Percentiles rank a stretch among this genome's conserved stretches.
These are phyloP conservation scores for Hortaea werneckii DNA, from an alignment of 2,329 filamentous ascomycete genomes.

Conservation along the genomic window DNA sequence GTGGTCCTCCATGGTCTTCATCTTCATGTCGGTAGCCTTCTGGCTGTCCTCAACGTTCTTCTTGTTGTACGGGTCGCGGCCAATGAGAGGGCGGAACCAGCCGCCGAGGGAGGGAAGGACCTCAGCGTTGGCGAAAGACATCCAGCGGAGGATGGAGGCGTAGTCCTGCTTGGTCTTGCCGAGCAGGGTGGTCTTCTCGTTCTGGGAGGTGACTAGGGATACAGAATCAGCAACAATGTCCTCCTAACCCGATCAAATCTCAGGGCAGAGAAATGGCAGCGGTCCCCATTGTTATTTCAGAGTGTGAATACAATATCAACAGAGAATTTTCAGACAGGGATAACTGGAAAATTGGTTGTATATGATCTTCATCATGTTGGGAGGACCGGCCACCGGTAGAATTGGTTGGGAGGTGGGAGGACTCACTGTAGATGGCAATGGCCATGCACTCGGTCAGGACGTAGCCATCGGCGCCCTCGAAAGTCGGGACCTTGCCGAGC, in stretches of 20 bases:
- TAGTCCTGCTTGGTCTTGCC: constrained; percentile 99
- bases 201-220: constrained; percentile 83
- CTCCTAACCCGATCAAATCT: too few relatives aligned
- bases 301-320: constrained; percentile 83
- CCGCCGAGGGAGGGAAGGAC: constrained; percentile 60
- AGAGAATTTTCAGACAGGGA: constrained; percentile 91
- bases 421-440: constrained; percentile 96
- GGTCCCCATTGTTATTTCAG: constrained; percentile 41
- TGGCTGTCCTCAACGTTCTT: constrained; percentile 77
- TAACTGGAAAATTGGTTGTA: constrained; percentile 60
- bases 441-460: constrained; percentile 81
- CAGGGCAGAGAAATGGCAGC: too few relatives aligned
- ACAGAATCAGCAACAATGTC: constrained; percentile 2
- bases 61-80: constrained; percentile 88
- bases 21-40: constrained; percentile 57
- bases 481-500: constrained; percentile 85
- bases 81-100: constrained; percentile 82
- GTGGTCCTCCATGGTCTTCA: constrained; percentile 73
- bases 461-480: constrained; percentile 86
- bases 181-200: constrained; percentile 98
- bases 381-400: constrained; percentile 5
- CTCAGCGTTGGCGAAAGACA: constrained; percentile 93
- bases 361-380: constrained; percentile 61
- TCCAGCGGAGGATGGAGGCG: constrained; percentile 94
- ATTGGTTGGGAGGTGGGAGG: neutral